These are phyloP conservation scores for Trichoderma asperellum DNA, from an alignment of 2,329 filamentous ascomycete genomes.

Conservation along the genomic window DNA sequence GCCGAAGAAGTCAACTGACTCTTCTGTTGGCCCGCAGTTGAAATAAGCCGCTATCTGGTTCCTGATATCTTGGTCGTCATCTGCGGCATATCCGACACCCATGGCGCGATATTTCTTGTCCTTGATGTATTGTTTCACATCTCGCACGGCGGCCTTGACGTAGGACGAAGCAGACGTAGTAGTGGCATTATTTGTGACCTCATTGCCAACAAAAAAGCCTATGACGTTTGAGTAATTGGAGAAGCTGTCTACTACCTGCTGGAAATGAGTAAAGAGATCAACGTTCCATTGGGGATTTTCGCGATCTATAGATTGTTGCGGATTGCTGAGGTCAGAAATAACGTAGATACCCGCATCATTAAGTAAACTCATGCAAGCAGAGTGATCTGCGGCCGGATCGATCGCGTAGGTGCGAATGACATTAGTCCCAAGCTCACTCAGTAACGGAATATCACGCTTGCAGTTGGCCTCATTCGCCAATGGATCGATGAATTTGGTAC, in stretches of 20 bases:
- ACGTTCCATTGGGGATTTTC: constrained; percentile 77
- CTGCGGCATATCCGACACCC: constrained; percentile 93
- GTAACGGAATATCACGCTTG: constrained; percentile 81
- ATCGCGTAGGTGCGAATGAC: constrained; percentile 94
- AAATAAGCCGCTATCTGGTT: constrained; percentile 87
- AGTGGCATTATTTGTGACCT: constrained; percentile 86
- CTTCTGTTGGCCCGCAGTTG: constrained; percentile 73
- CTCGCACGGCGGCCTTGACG: constrained; percentile 96
- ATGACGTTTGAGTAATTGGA: constrained; percentile 86
- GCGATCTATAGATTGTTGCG: constrained; percentile 81
- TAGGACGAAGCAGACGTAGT: constrained; percentile 91
- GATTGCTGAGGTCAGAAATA: constrained; percentile 86
- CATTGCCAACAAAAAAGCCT: constrained; percentile 98
- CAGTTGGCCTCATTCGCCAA: constrained; percentile 73
- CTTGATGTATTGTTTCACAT: constrained; percentile 94
- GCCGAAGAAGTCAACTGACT: constrained; percentile 93
- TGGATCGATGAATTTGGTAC: constrained; percentile 74
- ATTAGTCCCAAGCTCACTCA: constrained; percentile 82
- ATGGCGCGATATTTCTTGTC: constrained; percentile 74
- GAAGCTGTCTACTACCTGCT: constrained; percentile 78
- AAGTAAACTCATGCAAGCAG: constrained; percentile 81
- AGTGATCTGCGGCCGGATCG: constrained; percentile 77
- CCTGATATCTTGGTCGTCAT: constrained; percentile 85
- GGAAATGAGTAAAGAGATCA: constrained; percentile 79
- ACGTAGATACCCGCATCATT: constrained; percentile 91